phyloP scores from a whole-genome alignment of 176 grass and related monocot species.

The Thalia dealbata region DNA sequence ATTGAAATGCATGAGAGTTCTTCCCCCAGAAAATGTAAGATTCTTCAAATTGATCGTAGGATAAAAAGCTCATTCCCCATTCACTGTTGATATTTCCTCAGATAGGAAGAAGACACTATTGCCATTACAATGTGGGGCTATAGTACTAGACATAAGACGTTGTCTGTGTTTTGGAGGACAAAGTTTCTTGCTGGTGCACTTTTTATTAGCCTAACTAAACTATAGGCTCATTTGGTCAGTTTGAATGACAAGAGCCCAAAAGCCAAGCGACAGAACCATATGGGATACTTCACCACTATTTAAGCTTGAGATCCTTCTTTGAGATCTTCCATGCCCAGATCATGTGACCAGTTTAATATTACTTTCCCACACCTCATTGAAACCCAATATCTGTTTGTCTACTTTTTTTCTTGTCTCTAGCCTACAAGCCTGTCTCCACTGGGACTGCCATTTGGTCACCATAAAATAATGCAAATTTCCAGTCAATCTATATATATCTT shows the following conservation, averaged over 20 bases:
- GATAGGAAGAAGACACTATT: background rate
- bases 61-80: background rate
- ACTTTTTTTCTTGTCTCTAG: conserved; percentile 3
- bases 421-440: conserved; percentile 12
- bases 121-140: background rate
- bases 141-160: conserved; percentile 2
- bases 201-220: conserved; percentile 23
- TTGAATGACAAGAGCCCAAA: background rate
- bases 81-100: conserved; percentile 10
- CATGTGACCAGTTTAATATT: background rate
- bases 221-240: conserved; percentile 16
- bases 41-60: background rate
- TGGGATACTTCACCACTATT: background rate
- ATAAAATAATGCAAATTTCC: conserved; percentile 15
- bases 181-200: conserved; percentile 21
- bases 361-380: background rate
- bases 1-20: background rate
- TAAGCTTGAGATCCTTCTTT: background rate
- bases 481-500: conserved; percentile 28
- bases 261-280: background rate
- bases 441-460: conserved; percentile 15
- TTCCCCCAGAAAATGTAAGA: background rate
- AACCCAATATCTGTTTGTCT: background rate
- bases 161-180: conserved; percentile 38
- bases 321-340: conserved; percentile 5